These are phyloP conservation scores for Pyrus betulifolia DNA, from an alignment of 306 rosid species.

Conservation along the genomic window DNA sequence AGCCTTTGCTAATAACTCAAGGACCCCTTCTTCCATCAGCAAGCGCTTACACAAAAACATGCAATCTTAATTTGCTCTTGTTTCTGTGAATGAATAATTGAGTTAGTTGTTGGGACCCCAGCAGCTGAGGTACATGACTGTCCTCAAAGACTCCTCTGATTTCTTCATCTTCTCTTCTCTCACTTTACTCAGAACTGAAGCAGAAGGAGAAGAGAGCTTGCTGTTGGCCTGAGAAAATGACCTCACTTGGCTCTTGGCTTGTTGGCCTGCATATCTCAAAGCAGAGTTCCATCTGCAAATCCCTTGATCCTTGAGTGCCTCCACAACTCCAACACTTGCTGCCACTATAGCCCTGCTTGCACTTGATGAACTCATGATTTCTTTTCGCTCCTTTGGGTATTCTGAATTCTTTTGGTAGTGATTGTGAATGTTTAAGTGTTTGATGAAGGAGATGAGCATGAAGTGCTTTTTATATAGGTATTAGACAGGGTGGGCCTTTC, in stretches of 20 bases:
- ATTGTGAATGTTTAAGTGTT: neutral
- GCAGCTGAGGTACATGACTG: conserved; percentile 32
- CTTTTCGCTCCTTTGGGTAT: neutral
- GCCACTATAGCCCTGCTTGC: conserved; percentile 19
- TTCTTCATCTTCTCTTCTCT: conserved; percentile 1
- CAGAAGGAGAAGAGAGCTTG: conserved; percentile 19
- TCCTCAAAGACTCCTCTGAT: conserved; percentile 27
- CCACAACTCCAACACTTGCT: conserved; percentile 31
- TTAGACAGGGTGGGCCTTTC: no score
- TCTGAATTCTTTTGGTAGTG: neutral
- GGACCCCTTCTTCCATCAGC: no score
- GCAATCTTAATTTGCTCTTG: neutral
- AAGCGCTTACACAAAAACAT: no score
- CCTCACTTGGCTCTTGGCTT: conserved; percentile 19
- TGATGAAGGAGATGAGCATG: neutral
- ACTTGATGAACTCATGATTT: conserved; percentile 5
- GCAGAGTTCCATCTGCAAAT: conserved; percentile 30
- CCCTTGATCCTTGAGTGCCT: conserved; percentile 33
- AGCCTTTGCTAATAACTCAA: no score
- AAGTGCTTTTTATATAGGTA: no score
- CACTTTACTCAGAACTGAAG: neutral
- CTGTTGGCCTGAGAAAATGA: conserved; percentile 14
- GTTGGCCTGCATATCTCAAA: conserved; percentile 14
- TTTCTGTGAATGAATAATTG: neutral
- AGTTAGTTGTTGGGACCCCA: conserved; percentile 28